Conservation (phyloP, 192 early-diverging fungal species). For the Nowakowskiella sp. region DNA sequence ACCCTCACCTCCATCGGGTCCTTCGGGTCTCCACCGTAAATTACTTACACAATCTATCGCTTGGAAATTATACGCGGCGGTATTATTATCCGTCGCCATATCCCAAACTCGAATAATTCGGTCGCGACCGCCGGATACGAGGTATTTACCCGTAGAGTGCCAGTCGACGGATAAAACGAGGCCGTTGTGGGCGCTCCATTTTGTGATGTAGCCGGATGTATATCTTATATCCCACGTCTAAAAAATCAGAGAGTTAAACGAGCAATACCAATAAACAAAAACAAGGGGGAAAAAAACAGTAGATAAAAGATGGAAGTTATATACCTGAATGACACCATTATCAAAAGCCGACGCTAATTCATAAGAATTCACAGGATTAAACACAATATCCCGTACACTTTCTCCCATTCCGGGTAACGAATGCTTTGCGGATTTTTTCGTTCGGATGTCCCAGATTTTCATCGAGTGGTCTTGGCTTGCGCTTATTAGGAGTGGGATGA, state of each 20-base stretch:
- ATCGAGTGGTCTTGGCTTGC: conserved; percentile 69
- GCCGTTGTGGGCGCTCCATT: conserved; percentile 64
- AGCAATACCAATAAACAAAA: neutral
- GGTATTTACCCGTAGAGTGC: conserved; percentile 53
- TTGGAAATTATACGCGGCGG: conserved; percentile 38
- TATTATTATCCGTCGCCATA: neutral
- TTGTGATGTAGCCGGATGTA: conserved; percentile 48
- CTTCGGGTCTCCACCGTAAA: conserved; percentile 65
- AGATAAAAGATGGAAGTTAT: neutral
- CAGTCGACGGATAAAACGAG: conserved; percentile 67
- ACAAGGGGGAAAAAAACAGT: neutral
- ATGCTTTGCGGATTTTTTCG: conserved; percentile 32
- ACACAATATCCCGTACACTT: conserved; percentile 70
- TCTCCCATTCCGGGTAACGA: conserved; percentile 70
- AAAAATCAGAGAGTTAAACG: neutral
- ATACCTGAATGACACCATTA: conserved; percentile 65
- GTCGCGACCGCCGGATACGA: conserved; percentile 75
- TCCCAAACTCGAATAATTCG: conserved; percentile 58
- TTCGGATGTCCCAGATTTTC: conserved; percentile 72
- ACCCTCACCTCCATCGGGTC: conserved; percentile 40
- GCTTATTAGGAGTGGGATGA: conserved; percentile 50
- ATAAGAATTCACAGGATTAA: conserved; percentile 46
- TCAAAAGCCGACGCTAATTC: conserved; percentile 79
- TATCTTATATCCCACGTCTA: conserved; percentile 76
- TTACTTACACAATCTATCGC: conserved; percentile 60